Conservation (phyloP, 257 asterid species). For the Ligustrum vulgare region DNA sequence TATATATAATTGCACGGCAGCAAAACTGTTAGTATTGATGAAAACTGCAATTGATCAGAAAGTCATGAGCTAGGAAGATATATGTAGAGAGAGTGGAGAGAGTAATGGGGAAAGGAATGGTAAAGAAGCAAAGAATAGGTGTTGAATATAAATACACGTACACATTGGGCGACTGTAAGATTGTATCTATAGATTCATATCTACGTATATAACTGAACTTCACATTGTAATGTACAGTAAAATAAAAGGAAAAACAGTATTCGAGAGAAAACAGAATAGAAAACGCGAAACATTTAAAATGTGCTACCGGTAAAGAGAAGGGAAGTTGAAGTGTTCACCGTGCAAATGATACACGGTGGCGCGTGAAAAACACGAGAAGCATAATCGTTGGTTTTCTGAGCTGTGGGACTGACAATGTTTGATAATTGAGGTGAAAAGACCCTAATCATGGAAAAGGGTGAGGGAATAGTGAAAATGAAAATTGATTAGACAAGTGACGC, state of each 20-base stretch:
- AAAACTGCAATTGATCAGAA: neutral
- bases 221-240: neutral
- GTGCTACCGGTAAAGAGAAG: neutral
- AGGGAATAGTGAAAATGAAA: neutral
- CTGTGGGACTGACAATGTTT: neutral
- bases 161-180: conserved; percentile 15
- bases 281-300: neutral
- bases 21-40: conserved; percentile 20
- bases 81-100: conserved; percentile 15
- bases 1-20: conserved; percentile 7
- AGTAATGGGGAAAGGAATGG: neutral
- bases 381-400: neutral
- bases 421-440: conserved; percentile 32
- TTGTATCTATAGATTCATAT: conserved; percentile 27
- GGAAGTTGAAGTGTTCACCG: neutral
- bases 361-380: neutral
- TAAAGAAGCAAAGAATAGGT: conserved; percentile 39
- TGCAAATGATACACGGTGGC: conserved; percentile 9
- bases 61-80: neutral
- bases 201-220: neutral
- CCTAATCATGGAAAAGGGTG: neutral
- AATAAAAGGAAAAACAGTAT: neutral
- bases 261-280: conserved; percentile 19
- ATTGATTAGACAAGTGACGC: neutral
- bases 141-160: conserved; percentile 14